These are phyloP conservation scores for Apophysomyces sp. DNA, from an alignment of 371 early-diverging fungal species.

Conservation along the genomic window DNA sequence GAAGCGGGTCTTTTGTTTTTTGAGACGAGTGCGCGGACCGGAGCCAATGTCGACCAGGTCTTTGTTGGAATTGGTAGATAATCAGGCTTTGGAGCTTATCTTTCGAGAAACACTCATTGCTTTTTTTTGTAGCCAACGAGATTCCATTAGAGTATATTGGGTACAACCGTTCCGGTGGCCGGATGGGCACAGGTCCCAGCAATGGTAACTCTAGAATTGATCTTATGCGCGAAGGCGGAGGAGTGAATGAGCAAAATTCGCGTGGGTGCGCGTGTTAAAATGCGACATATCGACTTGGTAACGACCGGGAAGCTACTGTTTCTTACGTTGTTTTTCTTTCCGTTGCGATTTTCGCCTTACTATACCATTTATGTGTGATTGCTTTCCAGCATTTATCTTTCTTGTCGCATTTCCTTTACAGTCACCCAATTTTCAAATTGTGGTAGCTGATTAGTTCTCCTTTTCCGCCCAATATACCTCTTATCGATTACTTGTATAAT, in stretches of 20 bases:
- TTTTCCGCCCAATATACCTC: no score
- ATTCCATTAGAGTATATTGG: constrained; percentile 33
- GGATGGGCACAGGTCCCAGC: constrained; percentile 8
- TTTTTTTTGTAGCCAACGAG: constrained; percentile 24
- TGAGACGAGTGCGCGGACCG: constrained; percentile 92
- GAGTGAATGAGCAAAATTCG: constrained; percentile 15
- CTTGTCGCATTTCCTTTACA: no score
- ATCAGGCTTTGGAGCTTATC: constrained; percentile 9
- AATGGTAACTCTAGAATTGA: constrained; percentile 19
- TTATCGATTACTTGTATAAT: no score
- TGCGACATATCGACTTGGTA: no score
- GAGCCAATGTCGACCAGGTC: constrained; percentile 79
- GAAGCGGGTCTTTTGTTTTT: constrained; percentile 75
- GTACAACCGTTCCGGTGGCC: constrained; percentile 16
- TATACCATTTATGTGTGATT: no score
- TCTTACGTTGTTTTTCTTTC: not conserved
- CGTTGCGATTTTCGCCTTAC: no score
- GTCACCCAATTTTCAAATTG: no score
- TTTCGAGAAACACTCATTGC: not conserved
- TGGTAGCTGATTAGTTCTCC: no score
- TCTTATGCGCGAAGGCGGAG: constrained; percentile 24
- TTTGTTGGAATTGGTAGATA: constrained; percentile 47
- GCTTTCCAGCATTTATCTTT: no score
- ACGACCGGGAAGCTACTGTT: no score
- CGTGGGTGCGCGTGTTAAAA: constrained; percentile 34